Base-by-base conservation (phyloP, 116 monocot genomes). In the Papilionanthe hybrid region DNA sequence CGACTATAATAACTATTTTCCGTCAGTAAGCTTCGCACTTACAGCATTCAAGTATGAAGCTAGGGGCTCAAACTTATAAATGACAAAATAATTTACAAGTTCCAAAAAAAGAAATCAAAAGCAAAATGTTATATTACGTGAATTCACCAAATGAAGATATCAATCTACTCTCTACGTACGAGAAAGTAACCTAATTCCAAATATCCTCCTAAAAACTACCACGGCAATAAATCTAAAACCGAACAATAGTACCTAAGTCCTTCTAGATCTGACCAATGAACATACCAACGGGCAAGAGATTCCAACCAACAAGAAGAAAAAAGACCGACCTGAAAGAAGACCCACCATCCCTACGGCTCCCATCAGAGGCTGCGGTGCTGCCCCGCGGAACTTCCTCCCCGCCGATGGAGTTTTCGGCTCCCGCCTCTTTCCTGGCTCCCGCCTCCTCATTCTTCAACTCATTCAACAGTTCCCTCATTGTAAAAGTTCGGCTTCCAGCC, bases 391-490 rank as follows among this genome's bases (percentile, higher is more conserved):
- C 80, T 50, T 79, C 77, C 53, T 79, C 65, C 5, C 71, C 87
- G 66, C 43, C 71, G 50, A 66, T 72, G 66, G 72, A 55, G 43
- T 29, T 69, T 11, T 53, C 80, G 22, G 66, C 85, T 15, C 42
- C 71, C 58, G 44, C 85, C 55, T 32, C 60, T 42, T 75, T 77
- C 65, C 80, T 79, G 19, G 77, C 56, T 75, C 76, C 79, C 30
- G 78, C 83, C 19, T 49, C 81, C 63, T 43, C 85, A 72, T 86
- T 85, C 78, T 93, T 89, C 82, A 96, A 72, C 72, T 96, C 96
- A n/a, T 81, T 85, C 49, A 93, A 82, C 23, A 96, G 80, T 90
- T 96, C 93, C 81, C 93, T 78, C 96, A 93, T 93, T 22, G 92
- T 91, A 78, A 93, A 84, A 29, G 86, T 76, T 41, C 91, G 88